Percentiles rank a stretch among this genome's conserved stretches.
These are phyloP conservation scores for Yamadazyma insecticola DNA, from an alignment of 805 yeast species.

Conservation along the genomic window DNA sequence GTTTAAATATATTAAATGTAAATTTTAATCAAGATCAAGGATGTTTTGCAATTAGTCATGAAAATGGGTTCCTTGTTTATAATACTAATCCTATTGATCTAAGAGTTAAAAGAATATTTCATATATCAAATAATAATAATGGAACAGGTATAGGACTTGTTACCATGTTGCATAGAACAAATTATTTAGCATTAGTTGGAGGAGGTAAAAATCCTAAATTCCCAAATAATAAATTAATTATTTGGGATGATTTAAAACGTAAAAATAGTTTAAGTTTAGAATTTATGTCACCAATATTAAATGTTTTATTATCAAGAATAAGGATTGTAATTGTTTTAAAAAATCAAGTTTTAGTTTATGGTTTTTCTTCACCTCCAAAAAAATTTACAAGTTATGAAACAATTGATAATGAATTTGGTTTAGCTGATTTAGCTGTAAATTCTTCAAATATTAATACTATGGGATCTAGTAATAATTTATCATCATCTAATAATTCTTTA, in stretches of 20 bases:
- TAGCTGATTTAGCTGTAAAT: slow-evolving; percentile 50
- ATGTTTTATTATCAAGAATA: slow-evolving; percentile 70
- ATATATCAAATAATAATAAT: slow-evolving; percentile 3
- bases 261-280: slow-evolving; percentile 69
- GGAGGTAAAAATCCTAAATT: slow-evolving; percentile 81
- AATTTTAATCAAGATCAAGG: slow-evolving; percentile 86
- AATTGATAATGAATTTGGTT: slow-evolving; percentile 54
- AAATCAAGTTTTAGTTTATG: slow-evolving; percentile 67
- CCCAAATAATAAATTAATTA: slow-evolving; percentile 72
- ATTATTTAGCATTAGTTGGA: slow-evolving; percentile 85
- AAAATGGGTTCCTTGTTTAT: slow-evolving; percentile 78
- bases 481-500: slow-evolving; percentile 7
- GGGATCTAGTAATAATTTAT: slow-evolving; percentile 6
- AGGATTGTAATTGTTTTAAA: slow-evolving; percentile 69
- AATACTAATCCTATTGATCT: slow-evolving; percentile 83
- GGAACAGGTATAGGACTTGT: slow-evolving; percentile 68
- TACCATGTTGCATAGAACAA: slow-evolving; percentile 84
- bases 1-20: slow-evolving; percentile 40
- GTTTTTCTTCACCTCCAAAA: slow-evolving; percentile 76
- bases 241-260: slow-evolving; percentile 89
- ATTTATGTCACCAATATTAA: slow-evolving; percentile 69
- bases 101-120: slow-evolving; percentile 58
- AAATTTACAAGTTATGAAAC: slow-evolving; percentile 64
- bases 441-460: slow-evolving; percentile 5
- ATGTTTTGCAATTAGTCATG: slow-evolving; percentile 82